These are phyloP conservation scores for Simmondsia chinensis DNA, from an alignment of 148 eudicot genomes.

Conservation along the genomic window DNA sequence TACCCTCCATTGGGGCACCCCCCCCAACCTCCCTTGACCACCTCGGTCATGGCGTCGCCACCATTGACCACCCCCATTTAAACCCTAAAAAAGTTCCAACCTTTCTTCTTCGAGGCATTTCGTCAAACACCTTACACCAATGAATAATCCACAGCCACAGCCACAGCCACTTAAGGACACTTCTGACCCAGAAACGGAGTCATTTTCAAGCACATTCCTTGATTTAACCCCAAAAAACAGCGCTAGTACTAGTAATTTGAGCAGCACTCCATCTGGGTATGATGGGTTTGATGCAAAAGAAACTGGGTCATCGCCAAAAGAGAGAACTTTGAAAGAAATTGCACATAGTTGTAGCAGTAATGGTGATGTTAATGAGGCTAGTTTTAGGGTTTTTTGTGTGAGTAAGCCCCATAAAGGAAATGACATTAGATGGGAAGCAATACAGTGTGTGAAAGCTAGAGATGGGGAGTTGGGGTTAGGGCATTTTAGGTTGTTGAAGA, in stretches of 20 bases:
- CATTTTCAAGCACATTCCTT: conserved; percentile 16
- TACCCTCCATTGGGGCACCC: conserved; percentile 12
- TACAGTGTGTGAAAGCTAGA: conserved; percentile 38
- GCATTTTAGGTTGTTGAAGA: conserved; percentile 69
- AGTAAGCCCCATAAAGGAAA: conserved; percentile 77
- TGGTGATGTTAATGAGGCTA: conserved; percentile 26
- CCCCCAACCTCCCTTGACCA: conserved; percentile 41
- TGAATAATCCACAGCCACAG: conserved; percentile 18
- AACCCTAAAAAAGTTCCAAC: background rate
- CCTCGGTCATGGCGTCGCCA: conserved; percentile 33
- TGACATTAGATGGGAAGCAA: conserved; percentile 64
- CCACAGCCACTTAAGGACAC: background rate
- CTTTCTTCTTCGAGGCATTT: conserved; percentile 21
- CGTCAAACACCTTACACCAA: conserved; percentile 27
- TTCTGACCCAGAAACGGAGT: conserved; percentile 11
- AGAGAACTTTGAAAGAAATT: conserved; percentile 39
- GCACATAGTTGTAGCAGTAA: conserved; percentile 19
- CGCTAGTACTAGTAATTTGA: conserved; percentile 8
- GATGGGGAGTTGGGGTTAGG: conserved; percentile 62
- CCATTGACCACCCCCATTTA: conserved; percentile 9
- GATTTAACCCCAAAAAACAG: conserved; percentile 23
- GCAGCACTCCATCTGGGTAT: conserved; percentile 24
- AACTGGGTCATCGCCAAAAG: conserved; percentile 22
- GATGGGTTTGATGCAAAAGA: conserved; percentile 13
- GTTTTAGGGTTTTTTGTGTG: conserved; percentile 30